Percentiles rank a stretch among this genome's conserved stretches.
These are phyloP conservation scores for Hemisphaericaspora xylofermentans DNA, from an alignment of 1,139 yeast genomes.

Conservation along the genomic window DNA sequence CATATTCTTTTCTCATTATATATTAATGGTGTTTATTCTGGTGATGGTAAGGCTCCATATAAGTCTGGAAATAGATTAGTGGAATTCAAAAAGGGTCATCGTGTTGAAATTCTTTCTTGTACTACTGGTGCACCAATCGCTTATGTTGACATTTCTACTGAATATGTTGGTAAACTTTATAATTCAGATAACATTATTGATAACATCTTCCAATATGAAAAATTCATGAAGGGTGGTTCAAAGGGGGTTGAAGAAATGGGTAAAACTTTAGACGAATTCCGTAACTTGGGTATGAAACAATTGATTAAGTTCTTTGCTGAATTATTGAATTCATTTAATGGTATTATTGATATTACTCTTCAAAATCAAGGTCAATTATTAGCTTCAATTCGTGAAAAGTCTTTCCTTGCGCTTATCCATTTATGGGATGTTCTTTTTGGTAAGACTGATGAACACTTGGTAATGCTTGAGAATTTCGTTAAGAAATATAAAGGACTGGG, in stretches of 20 bases:
- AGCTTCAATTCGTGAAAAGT: slow-evolving; percentile 31
- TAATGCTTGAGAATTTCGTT: slow-evolving; percentile 52
- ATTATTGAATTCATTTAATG: slow-evolving; percentile 43
- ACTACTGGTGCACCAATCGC: slow-evolving; percentile 44
- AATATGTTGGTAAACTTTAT: slow-evolving; percentile 68
- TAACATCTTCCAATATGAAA: slow-evolving; percentile 56
- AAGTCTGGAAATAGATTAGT: slow-evolving; percentile 43
- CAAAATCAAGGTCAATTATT: slow-evolving; percentile 5
- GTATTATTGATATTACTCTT: slow-evolving; percentile 24
- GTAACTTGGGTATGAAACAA: slow-evolving; percentile 46
- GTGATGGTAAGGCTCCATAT: slow-evolving; percentile 50
- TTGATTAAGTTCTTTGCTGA: slow-evolving; percentile 57
- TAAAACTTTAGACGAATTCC: slow-evolving; percentile 37
- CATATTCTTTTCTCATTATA: slow-evolving; percentile 57
- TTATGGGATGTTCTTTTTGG: slow-evolving; percentile 64
- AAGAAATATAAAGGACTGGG: slow-evolving; percentile 37
- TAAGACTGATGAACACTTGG: slow-evolving; percentile 61
- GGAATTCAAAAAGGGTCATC: slow-evolving; percentile 38
- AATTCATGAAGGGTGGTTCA: slow-evolving; percentile 41
- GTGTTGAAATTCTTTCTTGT: slow-evolving; percentile 36
- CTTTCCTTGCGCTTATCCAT: slow-evolving; percentile 58
- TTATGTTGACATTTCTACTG: slow-evolving; percentile 56
- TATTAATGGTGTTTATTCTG: slow-evolving; percentile 61
- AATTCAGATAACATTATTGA: slow-evolving; percentile 62
- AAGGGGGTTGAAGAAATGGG: slow-evolving; percentile 48